phyloP scores from a whole-genome alignment of 495 filamentous ascomycete genomes.

The Penicillium herquei region DNA sequence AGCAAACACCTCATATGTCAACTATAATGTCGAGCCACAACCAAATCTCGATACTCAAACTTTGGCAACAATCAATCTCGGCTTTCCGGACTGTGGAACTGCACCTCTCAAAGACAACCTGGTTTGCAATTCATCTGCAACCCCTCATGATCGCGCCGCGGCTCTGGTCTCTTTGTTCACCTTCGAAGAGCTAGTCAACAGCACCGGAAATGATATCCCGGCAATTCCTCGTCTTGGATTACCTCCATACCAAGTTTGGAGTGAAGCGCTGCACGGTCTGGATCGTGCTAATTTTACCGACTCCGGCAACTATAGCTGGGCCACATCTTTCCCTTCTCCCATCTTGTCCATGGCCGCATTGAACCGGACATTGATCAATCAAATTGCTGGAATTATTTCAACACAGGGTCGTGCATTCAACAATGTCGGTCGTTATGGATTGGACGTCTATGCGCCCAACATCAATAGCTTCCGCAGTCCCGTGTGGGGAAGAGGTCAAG shows the following conservation, averaged over 20 bases:
- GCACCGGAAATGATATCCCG: conserved; percentile 52
- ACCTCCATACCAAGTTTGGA: conserved; percentile 50
- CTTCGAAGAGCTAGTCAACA: conserved; percentile 56
- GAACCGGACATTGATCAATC: conserved; percentile 57
- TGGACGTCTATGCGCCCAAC: conserved; percentile 67
- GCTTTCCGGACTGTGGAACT: conserved; percentile 35
- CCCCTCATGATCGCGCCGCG: conserved; percentile 45
- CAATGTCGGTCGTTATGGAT: conserved; percentile 55
- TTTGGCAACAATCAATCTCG: conserved; percentile 16
- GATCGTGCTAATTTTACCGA: conserved; percentile 52
- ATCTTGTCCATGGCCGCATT: conserved; percentile 60
- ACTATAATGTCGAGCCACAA: conserved; percentile 32
- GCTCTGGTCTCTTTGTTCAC: conserved; percentile 44
- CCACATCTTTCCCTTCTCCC: conserved; percentile 62
- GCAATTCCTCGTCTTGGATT: conserved; percentile 58
- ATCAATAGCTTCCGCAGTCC: conserved; percentile 67
- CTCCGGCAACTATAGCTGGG: conserved; percentile 52
- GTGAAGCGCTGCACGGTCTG: conserved; percentile 57
- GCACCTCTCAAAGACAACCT: conserved; percentile 32
- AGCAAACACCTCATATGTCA: conserved; percentile 27
- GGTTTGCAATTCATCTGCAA: conserved; percentile 48
- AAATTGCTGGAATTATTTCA: conserved; percentile 55
- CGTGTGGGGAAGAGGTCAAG: conserved; percentile 60
- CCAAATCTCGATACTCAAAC: conserved; percentile 30
- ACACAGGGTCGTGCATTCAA: conserved; percentile 68